These are phyloP conservation scores for Diaporthe sp. DNA, from an alignment of 2,329 filamentous ascomycete genomes.

Conservation along the genomic window DNA sequence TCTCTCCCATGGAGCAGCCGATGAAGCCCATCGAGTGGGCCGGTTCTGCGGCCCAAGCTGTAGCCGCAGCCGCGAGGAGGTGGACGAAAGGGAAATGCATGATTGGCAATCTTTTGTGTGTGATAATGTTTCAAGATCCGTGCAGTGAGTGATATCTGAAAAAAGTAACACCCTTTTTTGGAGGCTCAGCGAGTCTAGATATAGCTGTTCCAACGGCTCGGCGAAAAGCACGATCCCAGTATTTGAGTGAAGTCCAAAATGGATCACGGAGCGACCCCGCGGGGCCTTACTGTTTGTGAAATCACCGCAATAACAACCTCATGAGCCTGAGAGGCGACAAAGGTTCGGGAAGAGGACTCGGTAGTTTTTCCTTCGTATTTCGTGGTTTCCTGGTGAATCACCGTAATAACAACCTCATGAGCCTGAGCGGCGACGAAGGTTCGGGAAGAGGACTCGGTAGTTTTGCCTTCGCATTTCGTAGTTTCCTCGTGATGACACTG, in stretches of 20 bases:
- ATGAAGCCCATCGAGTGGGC: constrained; percentile 43
- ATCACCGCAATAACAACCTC: not conserved
- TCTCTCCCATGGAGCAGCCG: constrained; percentile 45
- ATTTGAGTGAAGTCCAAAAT: no score
- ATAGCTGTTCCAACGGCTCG: no score
- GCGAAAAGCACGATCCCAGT: no score
- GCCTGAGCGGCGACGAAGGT: no score
- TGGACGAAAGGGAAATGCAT: not conserved
- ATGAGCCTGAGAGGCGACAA: no score
- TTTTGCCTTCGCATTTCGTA: not conserved
- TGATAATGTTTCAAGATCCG: not conserved
- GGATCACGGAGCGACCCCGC: no score
- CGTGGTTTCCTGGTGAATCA: not conserved
- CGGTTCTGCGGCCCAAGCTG: not conserved
- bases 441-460: not conserved
- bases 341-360: not conserved
- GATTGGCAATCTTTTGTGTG: not conserved
- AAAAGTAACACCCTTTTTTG: no score
- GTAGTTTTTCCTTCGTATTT: not conserved
- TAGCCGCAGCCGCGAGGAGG: not conserved
- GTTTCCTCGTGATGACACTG: not conserved
- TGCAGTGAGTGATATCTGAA: no score
- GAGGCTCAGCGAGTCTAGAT: no score
- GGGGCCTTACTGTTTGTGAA: no score
- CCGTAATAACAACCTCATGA: not conserved